These are phyloP conservation scores for Metrosideros polymorpha DNA, from an alignment of 441 rosid genomes.

Conservation along the genomic window DNA sequence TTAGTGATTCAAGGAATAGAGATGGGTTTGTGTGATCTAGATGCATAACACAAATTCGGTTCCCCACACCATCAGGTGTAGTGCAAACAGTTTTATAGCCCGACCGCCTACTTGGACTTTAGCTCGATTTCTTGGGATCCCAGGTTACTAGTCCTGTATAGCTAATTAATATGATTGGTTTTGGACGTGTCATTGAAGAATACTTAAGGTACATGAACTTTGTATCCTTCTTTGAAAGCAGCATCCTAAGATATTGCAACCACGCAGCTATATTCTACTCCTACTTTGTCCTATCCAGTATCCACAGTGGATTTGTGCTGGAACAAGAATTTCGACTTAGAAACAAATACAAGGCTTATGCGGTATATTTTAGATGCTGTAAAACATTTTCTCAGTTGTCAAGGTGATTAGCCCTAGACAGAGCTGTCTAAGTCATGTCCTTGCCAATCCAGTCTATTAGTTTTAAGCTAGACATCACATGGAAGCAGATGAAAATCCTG, in stretches of 20 bases:
- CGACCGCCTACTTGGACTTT: neutral
- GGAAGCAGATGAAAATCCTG: rapidly evolving
- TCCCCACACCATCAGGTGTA: neutral
- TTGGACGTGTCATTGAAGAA: neutral
- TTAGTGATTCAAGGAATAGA: neutral
- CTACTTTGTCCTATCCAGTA: neutral
- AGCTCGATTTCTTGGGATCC: neutral
- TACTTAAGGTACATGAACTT: neutral
- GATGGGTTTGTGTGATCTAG: neutral
- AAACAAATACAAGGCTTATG: neutral
- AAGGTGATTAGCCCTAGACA: neutral
- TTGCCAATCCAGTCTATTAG: neutral
- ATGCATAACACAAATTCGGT: neutral
- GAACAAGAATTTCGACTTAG: neutral
- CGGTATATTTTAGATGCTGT: neutral
- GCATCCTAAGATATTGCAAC: neutral
- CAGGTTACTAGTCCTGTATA: neutral
- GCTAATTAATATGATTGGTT: neutral
- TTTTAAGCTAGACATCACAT: neutral
- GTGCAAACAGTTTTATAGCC: neutral
- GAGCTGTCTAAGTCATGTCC: neutral
- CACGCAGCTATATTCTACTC: neutral
- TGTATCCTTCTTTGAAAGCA: neutral
- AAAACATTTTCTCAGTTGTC: neutral
- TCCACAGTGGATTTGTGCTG: neutral